Evolutionary conservation across 768 basidiomycete genomes (phyloP), one percentile per base, ranked within the genome.

Genomic region (Stropharia rugosoannulata): DNA sequence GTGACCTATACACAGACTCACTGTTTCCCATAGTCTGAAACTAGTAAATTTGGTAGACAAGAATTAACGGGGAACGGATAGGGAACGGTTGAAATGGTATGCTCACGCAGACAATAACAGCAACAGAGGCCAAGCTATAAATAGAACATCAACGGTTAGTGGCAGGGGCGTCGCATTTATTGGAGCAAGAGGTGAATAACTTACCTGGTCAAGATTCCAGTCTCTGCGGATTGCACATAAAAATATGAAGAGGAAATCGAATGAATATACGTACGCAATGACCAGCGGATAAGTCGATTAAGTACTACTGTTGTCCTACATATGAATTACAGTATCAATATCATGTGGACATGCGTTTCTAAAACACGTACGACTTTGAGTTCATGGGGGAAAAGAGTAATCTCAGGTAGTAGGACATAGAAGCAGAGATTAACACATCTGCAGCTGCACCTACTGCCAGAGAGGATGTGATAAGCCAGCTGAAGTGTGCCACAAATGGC

Each of bases 251-350:
- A 22, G n/a, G 4, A 27, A 40, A 38, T 10, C 15, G 12, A 9
- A 25, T 27, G 5, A 10, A 13, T 27, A 13, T 5, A 43, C 57
- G 25, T 44, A 63, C 62, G 59, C 47, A 63, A 47, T 27, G 59
- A 54, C 57, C 59, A 63, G 10, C 57, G 55, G 27, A 60, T 42
- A 25, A 63, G 57, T 2, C 59, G 57, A 47, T 63, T 63, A 27
- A 60, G 51, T 36, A 57, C 43, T 6, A 44, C 18, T 15, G 52
- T 59, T n/a, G 59, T 60, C 5, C 61, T 62, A 6, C 3, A 32
- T 10, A 3, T 13, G 29, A 5, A 35, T 13, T 4, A 19, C 15
- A 18, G 9, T 4, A 36, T 19, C 3, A 7, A 38, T 2, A 18
- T 36, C 2, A 19, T 6, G 10, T 1, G 10, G 15, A 32, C 7